Evolutionary conservation across 2,329 filamentous ascomycete species (phyloP).

Genomic region (Botrytis fragariae): DNA sequence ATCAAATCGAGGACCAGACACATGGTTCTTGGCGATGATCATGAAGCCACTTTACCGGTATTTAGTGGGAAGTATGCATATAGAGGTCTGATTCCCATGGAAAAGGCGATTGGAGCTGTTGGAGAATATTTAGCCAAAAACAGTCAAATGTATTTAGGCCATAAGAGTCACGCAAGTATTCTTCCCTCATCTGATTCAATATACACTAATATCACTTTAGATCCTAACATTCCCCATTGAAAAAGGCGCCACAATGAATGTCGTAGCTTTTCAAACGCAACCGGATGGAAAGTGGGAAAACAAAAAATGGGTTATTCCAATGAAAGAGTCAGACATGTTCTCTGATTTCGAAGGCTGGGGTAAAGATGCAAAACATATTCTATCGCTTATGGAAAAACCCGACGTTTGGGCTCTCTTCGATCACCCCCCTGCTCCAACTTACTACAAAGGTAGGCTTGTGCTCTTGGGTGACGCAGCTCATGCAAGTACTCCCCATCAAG

Average conservation of each 20-base stretch:
- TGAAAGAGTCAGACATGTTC: conserved; percentile 41
- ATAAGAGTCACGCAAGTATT: conserved; percentile 54
- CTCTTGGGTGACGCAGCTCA: conserved; percentile 57
- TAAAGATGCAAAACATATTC: conserved; percentile 39
- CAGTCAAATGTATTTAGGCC: conserved; percentile 55
- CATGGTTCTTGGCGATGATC: conserved; percentile 48
- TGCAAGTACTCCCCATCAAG: conserved; percentile 53
- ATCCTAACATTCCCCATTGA: conserved; percentile 42
- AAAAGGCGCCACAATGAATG: conserved; percentile 55
- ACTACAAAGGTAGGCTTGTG: conserved; percentile 45
- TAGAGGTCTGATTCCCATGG: conserved; percentile 58
- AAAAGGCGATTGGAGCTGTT: conserved; percentile 46
- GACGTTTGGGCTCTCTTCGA: conserved; percentile 54
- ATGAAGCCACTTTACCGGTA: conserved; percentile 45
- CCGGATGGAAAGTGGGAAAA: conserved; percentile 40
- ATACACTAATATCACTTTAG: not conserved
- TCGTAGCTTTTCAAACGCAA: conserved; percentile 39
- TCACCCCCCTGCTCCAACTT: conserved; percentile 46
- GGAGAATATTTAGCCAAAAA: conserved; percentile 48
- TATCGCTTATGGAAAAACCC: conserved; percentile 42
- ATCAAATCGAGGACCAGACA: conserved; percentile 50
- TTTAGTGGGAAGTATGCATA: conserved; percentile 60
- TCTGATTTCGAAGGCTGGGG: conserved; percentile 43
- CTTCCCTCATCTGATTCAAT: conserved; percentile 49
- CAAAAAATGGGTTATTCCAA: conserved; percentile 43